Evolutionary conservation across 2,329 filamentous ascomycete genomes (phyloP), one percentile per base, ranked within the genome.

Genomic region (Alternaria tenuissima): DNA sequence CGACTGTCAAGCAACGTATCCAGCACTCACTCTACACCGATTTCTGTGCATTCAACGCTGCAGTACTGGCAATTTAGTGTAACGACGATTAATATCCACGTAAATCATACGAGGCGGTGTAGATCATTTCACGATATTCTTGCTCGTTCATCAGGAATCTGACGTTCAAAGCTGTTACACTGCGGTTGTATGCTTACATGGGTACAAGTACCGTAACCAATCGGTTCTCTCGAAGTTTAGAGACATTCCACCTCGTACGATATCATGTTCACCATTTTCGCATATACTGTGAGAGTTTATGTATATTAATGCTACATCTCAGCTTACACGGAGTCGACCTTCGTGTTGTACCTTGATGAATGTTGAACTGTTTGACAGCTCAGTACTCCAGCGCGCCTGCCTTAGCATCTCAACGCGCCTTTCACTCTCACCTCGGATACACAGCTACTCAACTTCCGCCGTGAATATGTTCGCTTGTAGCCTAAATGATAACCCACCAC

Each of bases 61-160:
- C 8, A 4, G 44, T n/a, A 32, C 28, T 20, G 5, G 2, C 9
- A 14, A 7, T 14, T 5, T 16, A 11, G 11, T 30, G n/a, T 16
- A 20, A 16, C 4, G 3, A 5, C 5, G 0, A 32, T 32, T 4
- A 0, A 20, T 11, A 8, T 5, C 11, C 6, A 20, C 11, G n/a
- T 5, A 16, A 3, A 22, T 22, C 5, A 20, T 4, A 2, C 0
- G 7, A 9, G 8, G 9, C 12, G 1, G 7, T 20, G 11, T 16
- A 11, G 3, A 20, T 3, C 6, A 4, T 32, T 2, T 47, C 14
- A 3, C 4, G 1, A 12, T 20, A 0, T 1, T 32, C 0, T 20
- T 8, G n/a, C 16, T 20, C 11, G 3, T 14, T 14, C 5, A 5
- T 20, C 11, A 6, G 28, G 0, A 32, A 11, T 3, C n/a, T n/a